Base-by-base conservation (phyloP, 306 rosid genomes). In the Dalbergia cultrata region DNA sequence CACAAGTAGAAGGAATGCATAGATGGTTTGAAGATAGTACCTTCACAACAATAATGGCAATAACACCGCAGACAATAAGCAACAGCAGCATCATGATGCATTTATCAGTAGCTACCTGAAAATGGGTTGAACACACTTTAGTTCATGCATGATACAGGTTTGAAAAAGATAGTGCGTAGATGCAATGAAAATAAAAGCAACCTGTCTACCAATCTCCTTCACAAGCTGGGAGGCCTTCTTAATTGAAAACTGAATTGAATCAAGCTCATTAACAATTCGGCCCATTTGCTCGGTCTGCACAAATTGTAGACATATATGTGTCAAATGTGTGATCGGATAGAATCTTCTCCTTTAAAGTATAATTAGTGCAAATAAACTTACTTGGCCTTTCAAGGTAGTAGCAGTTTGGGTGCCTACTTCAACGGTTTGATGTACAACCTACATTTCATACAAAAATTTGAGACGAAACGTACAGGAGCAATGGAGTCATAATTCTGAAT, bases 161-260 rank as follows among this genome's bases (percentile, higher is more conserved):
- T 16, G 56, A 70, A 60, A 43, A 19, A 56, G 50, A 66, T 6
- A 70, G 17, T 57, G 77, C 73, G 41, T 18, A 9, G 39, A 61
- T 50, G 72, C 54, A 31, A 56, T 18, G 31, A 72, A 72, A 64
- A 19, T 53, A 33, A 17, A 65, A 86, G 85, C 71, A 61, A 95
- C 99, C 99, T 93, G 99, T 83, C 99, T 92, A 59, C 99, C 99
- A 45, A 96, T 96, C 91, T 96, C 99, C 82, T 93, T 96, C 67
- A 96, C 99, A 57, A 96, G 99, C 81, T 96, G 98, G 72, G 99
- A 90, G 65, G 99, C 99, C 72, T 96, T 96, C 89, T 92, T 96
- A 74, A 96, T 93, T 74, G 99, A 96, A 85, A 96, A 96, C 79
- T 96, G 94, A 85, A 96, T 96, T 61, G 99, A 92, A 90, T 96